A percentile compares a stretch with the other conserved stretches of the same genome.
phyloP scores from a whole-genome alignment of 768 basidiomycete species.

The Calocybe indica region DNA sequence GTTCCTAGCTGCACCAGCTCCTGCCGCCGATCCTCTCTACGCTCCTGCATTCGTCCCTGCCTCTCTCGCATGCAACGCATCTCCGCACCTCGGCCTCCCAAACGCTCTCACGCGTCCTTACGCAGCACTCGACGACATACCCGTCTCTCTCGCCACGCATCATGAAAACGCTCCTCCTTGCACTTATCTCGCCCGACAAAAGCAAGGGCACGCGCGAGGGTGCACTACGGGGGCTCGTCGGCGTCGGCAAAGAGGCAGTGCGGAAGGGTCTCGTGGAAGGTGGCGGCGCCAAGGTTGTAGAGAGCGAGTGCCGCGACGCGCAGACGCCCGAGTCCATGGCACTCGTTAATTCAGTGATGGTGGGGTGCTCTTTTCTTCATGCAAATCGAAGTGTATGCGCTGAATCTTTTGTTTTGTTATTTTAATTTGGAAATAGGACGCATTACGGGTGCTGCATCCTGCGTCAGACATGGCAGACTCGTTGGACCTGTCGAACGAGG shows the following conservation, averaged over 20 bases:
- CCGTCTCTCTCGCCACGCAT: conserved; percentile 83
- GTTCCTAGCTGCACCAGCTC: conserved; percentile 83
- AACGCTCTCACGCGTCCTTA: conserved; percentile 76
- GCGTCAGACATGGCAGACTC: conserved; percentile 54
- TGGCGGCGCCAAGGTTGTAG: conserved; percentile 71
- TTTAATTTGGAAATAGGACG: neutral
- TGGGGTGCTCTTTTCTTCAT: conserved; percentile 20
- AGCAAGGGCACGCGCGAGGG: conserved; percentile 83
- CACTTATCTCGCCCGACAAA: conserved; percentile 68
- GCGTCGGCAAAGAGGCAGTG: conserved; percentile 81
- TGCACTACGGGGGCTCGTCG: conserved; percentile 80
- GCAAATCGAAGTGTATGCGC: neutral
- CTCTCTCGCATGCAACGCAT: conserved; percentile 59
- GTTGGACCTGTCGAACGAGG: conserved; percentile 41
- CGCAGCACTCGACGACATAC: conserved; percentile 83
- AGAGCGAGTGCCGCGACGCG: conserved; percentile 49
- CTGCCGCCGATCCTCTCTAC: conserved; percentile 90
- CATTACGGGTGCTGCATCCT: conserved; percentile 53
- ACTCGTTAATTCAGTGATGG: conserved; percentile 59
- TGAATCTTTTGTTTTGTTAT: neutral
- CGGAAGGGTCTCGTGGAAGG: conserved; percentile 78
- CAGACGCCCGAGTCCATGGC: conserved; percentile 26
- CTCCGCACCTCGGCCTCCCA: conserved; percentile 80
- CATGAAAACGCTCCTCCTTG: conserved; percentile 89
- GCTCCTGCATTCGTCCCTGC: conserved; percentile 82